A percentile compares a stretch with the other conserved stretches of the same genome.
phyloP scores from a whole-genome alignment of 495 filamentous ascomycete species.

The Symbiotaphrina buchneri region DNA sequence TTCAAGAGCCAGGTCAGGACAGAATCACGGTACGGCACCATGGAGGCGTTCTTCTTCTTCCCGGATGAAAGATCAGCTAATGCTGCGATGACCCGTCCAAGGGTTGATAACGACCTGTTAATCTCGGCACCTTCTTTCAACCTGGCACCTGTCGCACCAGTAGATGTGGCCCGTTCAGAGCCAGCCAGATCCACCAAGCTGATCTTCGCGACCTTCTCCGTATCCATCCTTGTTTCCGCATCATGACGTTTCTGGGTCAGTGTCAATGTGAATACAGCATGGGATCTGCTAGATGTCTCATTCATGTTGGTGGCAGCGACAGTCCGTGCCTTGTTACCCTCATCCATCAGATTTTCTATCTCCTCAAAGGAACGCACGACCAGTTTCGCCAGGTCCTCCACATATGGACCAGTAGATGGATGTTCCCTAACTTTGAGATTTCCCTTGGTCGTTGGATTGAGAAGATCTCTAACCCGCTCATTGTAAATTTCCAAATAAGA shows the following conservation, averaged over 20 bases:
- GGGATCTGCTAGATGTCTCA: conserved; percentile 92
- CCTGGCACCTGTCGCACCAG: conserved; percentile 84
- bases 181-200: conserved; percentile 94
- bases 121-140: conserved; percentile 98
- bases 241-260: conserved; percentile 89
- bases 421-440: conserved; percentile 95
- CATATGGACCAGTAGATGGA: conserved; percentile 90
- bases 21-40: conserved; percentile 95
- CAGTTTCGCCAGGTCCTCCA: conserved; percentile 91
- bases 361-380: conserved; percentile 94
- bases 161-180: conserved; percentile 89
- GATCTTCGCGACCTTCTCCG: conserved; percentile 95
- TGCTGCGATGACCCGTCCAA: conserved; percentile 95
- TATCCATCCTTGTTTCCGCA: conserved; percentile 81
- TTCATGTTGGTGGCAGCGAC: conserved; percentile 99
- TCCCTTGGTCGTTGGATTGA: conserved; percentile 91
- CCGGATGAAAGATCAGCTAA: conserved; percentile 75
- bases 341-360: conserved; percentile 96
- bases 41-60: conserved; percentile 63
- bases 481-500: conserved; percentile 99
- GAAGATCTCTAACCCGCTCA: conserved; percentile 84
- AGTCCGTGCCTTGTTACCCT: conserved; percentile 95
- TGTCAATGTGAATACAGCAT: conserved; percentile 94
- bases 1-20: conserved; percentile 94
- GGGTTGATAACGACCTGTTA: conserved; percentile 86